Base-by-base conservation (phyloP, 2,329 filamentous ascomycete genomes). In the Beauveria caledonica region DNA sequence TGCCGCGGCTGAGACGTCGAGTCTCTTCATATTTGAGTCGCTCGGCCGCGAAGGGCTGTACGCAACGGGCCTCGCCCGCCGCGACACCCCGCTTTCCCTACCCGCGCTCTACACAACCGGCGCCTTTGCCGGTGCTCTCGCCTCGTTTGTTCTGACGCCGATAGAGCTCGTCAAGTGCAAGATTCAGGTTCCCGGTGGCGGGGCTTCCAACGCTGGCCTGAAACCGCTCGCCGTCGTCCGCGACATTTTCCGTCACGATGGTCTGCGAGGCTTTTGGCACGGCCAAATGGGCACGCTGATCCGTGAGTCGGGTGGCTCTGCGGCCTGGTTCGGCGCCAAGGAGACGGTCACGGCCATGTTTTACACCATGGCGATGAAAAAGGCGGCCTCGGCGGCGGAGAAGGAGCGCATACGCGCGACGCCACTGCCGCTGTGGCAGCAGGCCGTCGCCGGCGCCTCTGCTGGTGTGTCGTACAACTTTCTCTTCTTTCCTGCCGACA, bases 81-180 rank as follows among this genome's bases (percentile, higher is more conserved):
- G 76, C 19, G 80, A 83, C 46, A 76, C 83, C 56, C 80, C 84
- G 0, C 77, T 97, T 1, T 87, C 92, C 0, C 82, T 97, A n/a
- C 76, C 82, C 1, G 87, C 86, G 1, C 80, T 97, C 17, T 84
- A 90, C 72, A 76, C 86, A 56, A 95, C 91, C 19, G 94, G 94
- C 51, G 93, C 90, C 53, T 87, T 90, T 61, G 88, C 92, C 1
- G 94, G 94, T 39, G 88, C 89, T 44, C 89, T 96, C 68, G 96
- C 94, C 0, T 96, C 91, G 0, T 81, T 97, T 52, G 85, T 96
- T 36, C 84, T 99, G 63, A 99, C 94, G 0, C 94, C 94, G 0
- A 91, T 99, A 66, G 94, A 99, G 76, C 84, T 99, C 57, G 89
- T 99, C 71, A 99, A 99, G 76, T 99, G 94, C 82, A 95, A 94